A percentile compares a stretch with the other conserved stretches of the same genome.
phyloP scores from a whole-genome alignment of 164 flowering plant species.

The Berberis vulgaris region DNA sequence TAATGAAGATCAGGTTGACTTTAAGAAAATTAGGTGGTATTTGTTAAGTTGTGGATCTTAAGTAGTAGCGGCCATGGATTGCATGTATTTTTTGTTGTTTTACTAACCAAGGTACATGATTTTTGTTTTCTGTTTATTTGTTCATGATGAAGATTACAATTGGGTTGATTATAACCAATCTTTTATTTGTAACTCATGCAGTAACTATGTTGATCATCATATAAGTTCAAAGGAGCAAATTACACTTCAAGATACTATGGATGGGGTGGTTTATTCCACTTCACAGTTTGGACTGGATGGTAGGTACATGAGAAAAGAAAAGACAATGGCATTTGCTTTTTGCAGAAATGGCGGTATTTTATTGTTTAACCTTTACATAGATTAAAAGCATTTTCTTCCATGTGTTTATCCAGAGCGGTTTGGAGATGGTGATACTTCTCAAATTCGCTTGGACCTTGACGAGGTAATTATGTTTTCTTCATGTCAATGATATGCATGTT shows the following conservation, averaged over 20 bases:
- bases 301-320: conserved; percentile 20
- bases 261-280: conserved; percentile 70
- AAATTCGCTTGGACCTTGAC: conserved; percentile 79
- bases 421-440: conserved; percentile 95
- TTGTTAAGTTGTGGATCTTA: too few species aligned
- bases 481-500: not conserved
- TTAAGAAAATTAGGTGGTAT: too few species aligned
- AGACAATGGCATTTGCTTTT: not conserved
- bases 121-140: too few species aligned
- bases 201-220: conserved; percentile 94
- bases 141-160: not conserved
- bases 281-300: conserved; percentile 98
- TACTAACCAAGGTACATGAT: too few species aligned
- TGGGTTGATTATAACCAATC: not conserved
- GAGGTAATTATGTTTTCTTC: conserved; percentile 47
- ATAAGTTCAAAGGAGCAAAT: conserved; percentile 93
- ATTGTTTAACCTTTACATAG: not conserved
- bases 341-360: too few species aligned
- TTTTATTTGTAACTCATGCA: conserved; percentile 30
- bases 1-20: too few species aligned
- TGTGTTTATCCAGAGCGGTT: conserved; percentile 65
- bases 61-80: too few species aligned
- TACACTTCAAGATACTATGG: conserved; percentile 94
- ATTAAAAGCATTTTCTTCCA: not conserved
- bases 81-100: too few species aligned